A percentile compares a stretch with the other conserved stretches of the same genome.
phyloP scores from a whole-genome alignment of 148 eudicot species.

The Drosera capensis region DNA sequence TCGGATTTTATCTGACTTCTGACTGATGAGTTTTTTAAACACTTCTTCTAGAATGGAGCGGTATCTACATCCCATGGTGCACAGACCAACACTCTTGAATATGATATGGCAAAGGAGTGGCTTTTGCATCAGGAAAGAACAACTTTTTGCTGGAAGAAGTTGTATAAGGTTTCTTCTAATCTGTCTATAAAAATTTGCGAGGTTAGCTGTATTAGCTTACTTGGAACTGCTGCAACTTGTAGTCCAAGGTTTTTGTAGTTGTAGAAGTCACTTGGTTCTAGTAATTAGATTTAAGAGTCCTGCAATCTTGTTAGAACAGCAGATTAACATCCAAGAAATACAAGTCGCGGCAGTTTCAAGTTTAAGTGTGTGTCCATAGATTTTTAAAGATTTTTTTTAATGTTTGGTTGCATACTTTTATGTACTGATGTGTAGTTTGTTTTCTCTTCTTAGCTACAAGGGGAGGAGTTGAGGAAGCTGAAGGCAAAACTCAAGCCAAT shows the following conservation, averaged over 20 bases:
- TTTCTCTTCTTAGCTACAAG: slow-evolving; percentile 29
- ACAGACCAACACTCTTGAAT: slow-evolving; percentile 59
- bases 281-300: too few relatives aligned
- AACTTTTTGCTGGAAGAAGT: slow-evolving; percentile 21
- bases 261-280: too few relatives aligned
- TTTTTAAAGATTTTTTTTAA: neutral
- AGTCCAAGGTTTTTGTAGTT: too few relatives aligned
- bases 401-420: neutral
- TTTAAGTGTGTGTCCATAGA: too few relatives aligned
- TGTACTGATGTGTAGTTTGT: slow-evolving; percentile 6
- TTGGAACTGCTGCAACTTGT: too few relatives aligned
- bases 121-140: slow-evolving; percentile 42
- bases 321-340: neutral
- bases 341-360: too few relatives aligned
- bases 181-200: neutral
- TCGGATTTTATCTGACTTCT: slow-evolving; percentile 4
- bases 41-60: slow-evolving; percentile 53
- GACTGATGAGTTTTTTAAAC: too few relatives aligned
- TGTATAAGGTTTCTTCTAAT: slow-evolving; percentile 27
- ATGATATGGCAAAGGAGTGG: slow-evolving; percentile 77
- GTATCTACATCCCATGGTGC: slow-evolving; percentile 73
- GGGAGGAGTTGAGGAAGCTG: slow-evolving; percentile 22
- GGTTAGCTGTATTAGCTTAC: too few relatives aligned
- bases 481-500: slow-evolving; percentile 23
- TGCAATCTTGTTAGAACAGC: too few relatives aligned